Conservation (phyloP, 2,329 filamentous ascomycete genomes). For the Sclerotiophoma versabilis region DNA sequence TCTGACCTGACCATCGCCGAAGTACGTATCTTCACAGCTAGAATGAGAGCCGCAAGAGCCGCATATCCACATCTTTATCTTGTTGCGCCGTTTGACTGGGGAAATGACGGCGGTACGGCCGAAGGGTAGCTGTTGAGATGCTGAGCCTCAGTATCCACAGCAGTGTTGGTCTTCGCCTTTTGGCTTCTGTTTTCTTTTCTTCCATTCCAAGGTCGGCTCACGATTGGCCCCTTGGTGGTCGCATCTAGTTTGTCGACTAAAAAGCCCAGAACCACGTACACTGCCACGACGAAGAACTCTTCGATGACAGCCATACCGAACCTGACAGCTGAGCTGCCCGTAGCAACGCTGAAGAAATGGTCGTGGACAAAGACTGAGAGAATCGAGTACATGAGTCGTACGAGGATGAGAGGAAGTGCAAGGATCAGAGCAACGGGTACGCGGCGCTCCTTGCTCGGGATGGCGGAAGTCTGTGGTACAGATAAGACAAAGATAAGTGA, state of each 20-base stretch:
- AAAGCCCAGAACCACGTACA: constrained; percentile 26
- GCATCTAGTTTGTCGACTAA: constrained; percentile 13
- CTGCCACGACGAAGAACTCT: constrained; percentile 30
- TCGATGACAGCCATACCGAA: constrained; percentile 27
- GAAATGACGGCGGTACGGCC: background rate
- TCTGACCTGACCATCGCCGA: too few relatives aligned
- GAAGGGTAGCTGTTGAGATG: background rate
- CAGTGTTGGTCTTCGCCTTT: background rate
- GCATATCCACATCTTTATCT: too few relatives aligned
- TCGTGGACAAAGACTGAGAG: constrained; percentile 23
- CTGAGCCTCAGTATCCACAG: background rate
- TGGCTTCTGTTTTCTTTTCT: background rate
- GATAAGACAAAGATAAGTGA: constrained; percentile 16
- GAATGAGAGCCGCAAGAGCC: too few relatives aligned
- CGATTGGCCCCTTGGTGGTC: background rate
- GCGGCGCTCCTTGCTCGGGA: constrained; percentile 23
- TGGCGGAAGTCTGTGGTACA: background rate
- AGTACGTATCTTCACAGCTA: too few relatives aligned
- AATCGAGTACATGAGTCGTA: constrained; percentile 28
- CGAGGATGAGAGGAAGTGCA: constrained; percentile 27
- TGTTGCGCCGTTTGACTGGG: too few relatives aligned
- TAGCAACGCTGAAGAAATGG: constrained; percentile 26
- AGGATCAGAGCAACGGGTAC: constrained; percentile 22
- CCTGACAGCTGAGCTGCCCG: constrained; percentile 18
- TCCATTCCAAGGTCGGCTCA: background rate